A percentile compares a stretch with the other conserved stretches of the same genome.
These are phyloP conservation scores for Guillardia theta DNA, from an alignment of 78 protist species.

Conservation along the genomic window DNA sequence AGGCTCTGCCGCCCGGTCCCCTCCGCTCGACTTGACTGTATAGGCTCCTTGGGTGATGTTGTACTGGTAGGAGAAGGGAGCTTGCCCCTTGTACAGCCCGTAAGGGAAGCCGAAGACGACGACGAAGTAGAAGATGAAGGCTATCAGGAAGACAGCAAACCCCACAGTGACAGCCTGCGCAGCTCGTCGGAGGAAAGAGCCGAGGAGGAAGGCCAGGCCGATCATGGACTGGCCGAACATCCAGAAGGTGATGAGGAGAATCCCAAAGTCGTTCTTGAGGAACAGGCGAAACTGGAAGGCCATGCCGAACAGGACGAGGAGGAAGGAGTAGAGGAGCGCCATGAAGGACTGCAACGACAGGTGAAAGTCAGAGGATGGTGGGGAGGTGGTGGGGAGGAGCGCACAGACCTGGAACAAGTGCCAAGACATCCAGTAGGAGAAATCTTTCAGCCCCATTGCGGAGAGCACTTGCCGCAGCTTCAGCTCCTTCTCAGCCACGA, in stretches of 20 bases:
- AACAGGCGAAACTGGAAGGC: background rate
- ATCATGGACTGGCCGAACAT: background rate
- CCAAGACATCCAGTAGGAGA: conserved; percentile 40
- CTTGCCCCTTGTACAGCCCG: background rate
- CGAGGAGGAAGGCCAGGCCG: background rate
- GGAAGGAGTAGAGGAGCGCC: background rate
- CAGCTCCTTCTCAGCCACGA: background rate
- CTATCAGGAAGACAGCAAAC: too few relatives aligned
- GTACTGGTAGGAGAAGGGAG: background rate
- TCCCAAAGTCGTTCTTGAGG: background rate
- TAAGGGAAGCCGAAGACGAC: too few relatives aligned
- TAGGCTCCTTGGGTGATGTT: background rate
- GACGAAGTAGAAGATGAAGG: too few relatives aligned
- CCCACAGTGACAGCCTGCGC: too few relatives aligned
- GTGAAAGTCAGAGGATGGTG: background rate
- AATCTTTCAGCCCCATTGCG: conserved; percentile 14
- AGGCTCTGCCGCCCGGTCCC: background rate
- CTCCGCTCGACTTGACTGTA: background rate
- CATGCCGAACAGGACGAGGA: background rate
- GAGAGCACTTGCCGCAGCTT: conserved; percentile 1
- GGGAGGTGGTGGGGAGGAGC: too few relatives aligned
- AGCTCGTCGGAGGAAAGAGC: background rate
- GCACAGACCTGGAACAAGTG: background rate
- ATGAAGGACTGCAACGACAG: background rate
- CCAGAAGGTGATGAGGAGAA: conserved; percentile 15